These are phyloP conservation scores for Clarireedia hainanense DNA, from an alignment of 2,329 filamentous ascomycete genomes.

Conservation along the genomic window DNA sequence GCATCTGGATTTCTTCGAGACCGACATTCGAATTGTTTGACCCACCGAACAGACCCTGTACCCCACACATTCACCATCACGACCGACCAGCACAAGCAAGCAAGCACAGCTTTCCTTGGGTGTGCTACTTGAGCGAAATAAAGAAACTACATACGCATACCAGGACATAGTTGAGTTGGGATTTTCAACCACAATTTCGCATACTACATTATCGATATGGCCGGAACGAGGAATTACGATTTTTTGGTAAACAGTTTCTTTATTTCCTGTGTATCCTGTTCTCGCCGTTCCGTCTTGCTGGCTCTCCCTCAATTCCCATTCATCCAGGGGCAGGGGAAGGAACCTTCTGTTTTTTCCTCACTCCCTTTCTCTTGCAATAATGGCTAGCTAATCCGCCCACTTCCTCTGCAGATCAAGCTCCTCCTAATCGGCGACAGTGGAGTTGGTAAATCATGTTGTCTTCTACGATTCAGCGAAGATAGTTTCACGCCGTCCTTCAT, in stretches of 20 bases:
- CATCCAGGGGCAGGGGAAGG: neutral
- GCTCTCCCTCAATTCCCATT: neutral
- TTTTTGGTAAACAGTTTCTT: slow-evolving; percentile 63
- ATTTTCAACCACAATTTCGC: slow-evolving; percentile 8
- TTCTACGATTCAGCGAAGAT: slow-evolving; percentile 96
- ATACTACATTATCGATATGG: slow-evolving; percentile 50
- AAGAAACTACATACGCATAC: neutral
- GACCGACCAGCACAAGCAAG: neutral
- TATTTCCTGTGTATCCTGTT: neutral
- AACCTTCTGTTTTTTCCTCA: neutral
- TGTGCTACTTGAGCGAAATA: neutral
- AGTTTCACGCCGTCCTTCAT: slow-evolving; percentile 99
- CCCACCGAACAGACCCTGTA: slow-evolving; percentile 10
- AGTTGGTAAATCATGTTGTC: slow-evolving; percentile 98
- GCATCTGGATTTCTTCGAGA: too few species aligned
- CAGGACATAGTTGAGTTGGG: slow-evolving; percentile 9
- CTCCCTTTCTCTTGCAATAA: neutral
- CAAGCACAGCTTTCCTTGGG: neutral
- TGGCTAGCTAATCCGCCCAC: neutral
- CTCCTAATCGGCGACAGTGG: slow-evolving; percentile 99
- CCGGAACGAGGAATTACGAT: slow-evolving; percentile 97
- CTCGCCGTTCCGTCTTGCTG: neutral
- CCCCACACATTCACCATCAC: slow-evolving; percentile 8
- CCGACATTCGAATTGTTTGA: neutral
- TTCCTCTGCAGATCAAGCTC: slow-evolving; percentile 63